These are phyloP conservation scores for Amniculicola lignicola DNA, from an alignment of 495 filamentous ascomycete species.

Conservation along the genomic window DNA sequence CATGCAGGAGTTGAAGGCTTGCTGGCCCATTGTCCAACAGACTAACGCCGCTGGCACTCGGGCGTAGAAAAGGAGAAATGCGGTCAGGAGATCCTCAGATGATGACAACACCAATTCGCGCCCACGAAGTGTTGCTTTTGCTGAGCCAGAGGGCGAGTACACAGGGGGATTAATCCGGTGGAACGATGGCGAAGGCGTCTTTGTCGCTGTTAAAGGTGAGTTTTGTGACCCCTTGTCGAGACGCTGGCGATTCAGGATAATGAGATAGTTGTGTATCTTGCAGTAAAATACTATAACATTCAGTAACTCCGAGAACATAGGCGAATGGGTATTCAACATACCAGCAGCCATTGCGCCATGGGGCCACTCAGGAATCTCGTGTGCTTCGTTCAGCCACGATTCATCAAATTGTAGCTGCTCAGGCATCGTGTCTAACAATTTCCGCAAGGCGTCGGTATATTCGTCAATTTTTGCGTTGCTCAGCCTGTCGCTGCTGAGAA, in stretches of 20 bases:
- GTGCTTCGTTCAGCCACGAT: slow-evolving; percentile 43
- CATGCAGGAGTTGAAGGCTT: slow-evolving; percentile 51
- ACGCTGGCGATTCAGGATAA: slow-evolving; percentile 49
- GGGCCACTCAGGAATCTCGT: slow-evolving; percentile 46
- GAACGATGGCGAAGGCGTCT: slow-evolving; percentile 2
- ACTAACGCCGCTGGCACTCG: slow-evolving; percentile 45
- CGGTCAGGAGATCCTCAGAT: slow-evolving; percentile 41
- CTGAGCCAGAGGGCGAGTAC: slow-evolving; percentile 5
- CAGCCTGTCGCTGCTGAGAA: slow-evolving; percentile 44
- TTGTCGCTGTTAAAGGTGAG: background rate
- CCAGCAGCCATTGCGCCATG: slow-evolving; percentile 45
- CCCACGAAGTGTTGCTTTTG: slow-evolving; percentile 38
- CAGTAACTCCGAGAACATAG: background rate
- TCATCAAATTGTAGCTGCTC: slow-evolving; percentile 46
- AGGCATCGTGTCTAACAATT: slow-evolving; percentile 46
- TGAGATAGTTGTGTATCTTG: slow-evolving; percentile 48
- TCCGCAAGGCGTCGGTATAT: slow-evolving; percentile 44
- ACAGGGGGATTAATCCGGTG: slow-evolving; percentile 11
- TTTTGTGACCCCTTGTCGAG: slow-evolving; percentile 24
- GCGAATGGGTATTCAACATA: slow-evolving; percentile 19
- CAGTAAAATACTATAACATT: slow-evolving; percentile 40
- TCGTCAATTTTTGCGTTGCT: slow-evolving; percentile 46
- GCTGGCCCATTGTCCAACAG: slow-evolving; percentile 50
- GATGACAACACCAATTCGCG: slow-evolving; percentile 45
- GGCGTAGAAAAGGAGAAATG: slow-evolving; percentile 48